These are phyloP conservation scores for Pilatotrama ljubarskyi DNA, from an alignment of 768 basidiomycete species.

Conservation along the genomic window DNA sequence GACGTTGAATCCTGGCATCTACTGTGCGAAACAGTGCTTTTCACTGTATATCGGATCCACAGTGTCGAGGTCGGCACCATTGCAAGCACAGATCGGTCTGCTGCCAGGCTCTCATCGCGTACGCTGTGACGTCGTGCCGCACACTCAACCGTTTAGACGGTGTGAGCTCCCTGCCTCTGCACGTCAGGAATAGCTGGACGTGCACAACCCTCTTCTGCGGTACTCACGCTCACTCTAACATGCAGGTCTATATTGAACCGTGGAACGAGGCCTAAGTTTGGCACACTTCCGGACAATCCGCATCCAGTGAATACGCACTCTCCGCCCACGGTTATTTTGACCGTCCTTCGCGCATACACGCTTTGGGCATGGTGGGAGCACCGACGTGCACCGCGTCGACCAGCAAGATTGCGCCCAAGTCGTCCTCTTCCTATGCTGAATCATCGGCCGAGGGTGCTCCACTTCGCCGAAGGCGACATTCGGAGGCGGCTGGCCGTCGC, in stretches of 20 bases:
- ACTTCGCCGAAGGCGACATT: background rate
- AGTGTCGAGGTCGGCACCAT: background rate
- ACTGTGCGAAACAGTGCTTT: no score
- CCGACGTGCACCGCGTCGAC: background rate
- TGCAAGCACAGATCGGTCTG: background rate
- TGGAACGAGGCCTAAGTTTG: background rate
- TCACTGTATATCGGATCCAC: no score
- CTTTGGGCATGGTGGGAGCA: background rate
- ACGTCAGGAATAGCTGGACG: background rate
- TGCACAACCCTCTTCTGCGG: background rate
- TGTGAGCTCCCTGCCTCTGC: background rate
- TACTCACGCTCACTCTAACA: background rate
- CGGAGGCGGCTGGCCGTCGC: background rate
- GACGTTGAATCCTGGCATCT: no score
- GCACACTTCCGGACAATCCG: background rate
- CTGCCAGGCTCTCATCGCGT: background rate
- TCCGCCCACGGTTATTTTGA: background rate
- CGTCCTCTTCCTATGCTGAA: background rate
- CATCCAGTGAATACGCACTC: background rate
- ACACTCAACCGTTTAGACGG: background rate
- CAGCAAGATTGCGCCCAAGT: background rate
- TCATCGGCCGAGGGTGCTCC: background rate
- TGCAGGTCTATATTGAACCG: background rate
- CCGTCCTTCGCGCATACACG: background rate
- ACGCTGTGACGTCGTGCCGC: background rate